These are phyloP conservation scores for Neobulgaria alba DNA, from an alignment of 2,329 filamentous ascomycete genomes.

Conservation along the genomic window DNA sequence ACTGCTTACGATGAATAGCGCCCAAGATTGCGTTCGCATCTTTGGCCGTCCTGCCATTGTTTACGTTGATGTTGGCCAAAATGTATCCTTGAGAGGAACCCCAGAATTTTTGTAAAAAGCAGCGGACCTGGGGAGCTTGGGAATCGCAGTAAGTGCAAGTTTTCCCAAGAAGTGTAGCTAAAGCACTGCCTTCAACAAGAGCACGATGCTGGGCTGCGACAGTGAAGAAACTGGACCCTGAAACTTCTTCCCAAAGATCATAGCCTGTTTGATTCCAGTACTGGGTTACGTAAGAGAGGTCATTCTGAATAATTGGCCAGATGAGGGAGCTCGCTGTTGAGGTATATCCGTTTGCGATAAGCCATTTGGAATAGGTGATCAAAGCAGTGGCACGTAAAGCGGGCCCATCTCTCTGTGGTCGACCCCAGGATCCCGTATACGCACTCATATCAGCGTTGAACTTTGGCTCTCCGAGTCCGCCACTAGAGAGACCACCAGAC, in stretches of 20 bases:
- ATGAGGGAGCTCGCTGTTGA: slow-evolving; percentile 40
- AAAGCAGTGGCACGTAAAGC: slow-evolving; percentile 67
- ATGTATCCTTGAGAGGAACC: slow-evolving; percentile 46
- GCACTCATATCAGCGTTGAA: slow-evolving; percentile 55
- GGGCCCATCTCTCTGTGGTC: slow-evolving; percentile 73
- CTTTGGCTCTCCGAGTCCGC: slow-evolving; percentile 63
- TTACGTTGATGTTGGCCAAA: slow-evolving; percentile 58
- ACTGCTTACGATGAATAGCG: slow-evolving; percentile 45
- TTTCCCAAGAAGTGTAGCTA: slow-evolving; percentile 56
- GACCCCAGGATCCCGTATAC: slow-evolving; percentile 50
- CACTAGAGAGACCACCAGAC: slow-evolving; percentile 32
- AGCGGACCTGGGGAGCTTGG: slow-evolving; percentile 62
- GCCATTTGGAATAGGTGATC: slow-evolving; percentile 64
- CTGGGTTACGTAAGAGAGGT: slow-evolving; percentile 65
- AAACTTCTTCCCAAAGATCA: slow-evolving; percentile 79
- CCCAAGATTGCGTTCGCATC: slow-evolving; percentile 64
- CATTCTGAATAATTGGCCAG: slow-evolving; percentile 70
- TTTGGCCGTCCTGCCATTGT: slow-evolving; percentile 55
- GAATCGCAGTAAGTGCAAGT: slow-evolving; percentile 51
- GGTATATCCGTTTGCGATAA: slow-evolving; percentile 52
- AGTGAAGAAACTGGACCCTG: slow-evolving; percentile 73
- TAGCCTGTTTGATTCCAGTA: slow-evolving; percentile 60
- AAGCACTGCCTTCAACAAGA: slow-evolving; percentile 55
- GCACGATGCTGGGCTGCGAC: slow-evolving; percentile 59
- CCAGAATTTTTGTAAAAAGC: slow-evolving; percentile 72